These are phyloP conservation scores for Daedalea quercina DNA, from an alignment of 768 basidiomycete genomes.

Conservation along the genomic window DNA sequence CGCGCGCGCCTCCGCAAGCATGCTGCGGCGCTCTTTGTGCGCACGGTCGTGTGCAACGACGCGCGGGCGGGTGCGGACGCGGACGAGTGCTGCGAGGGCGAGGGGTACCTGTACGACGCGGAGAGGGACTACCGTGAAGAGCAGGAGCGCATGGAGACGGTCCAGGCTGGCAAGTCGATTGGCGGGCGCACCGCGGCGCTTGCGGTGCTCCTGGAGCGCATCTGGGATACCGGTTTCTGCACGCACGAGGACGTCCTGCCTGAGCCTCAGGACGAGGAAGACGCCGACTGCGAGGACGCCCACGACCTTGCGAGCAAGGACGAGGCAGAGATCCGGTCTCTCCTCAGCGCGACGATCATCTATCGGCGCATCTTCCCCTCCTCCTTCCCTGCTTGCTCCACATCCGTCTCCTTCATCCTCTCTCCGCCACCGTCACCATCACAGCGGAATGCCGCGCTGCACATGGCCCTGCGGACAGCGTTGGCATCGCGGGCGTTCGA, in stretches of 20 bases:
- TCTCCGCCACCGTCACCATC: slow-evolving; percentile 57
- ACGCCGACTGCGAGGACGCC: slow-evolving; percentile 23
- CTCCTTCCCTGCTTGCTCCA: slow-evolving; percentile 20
- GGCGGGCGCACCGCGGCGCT: slow-evolving; percentile 52
- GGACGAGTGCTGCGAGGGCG: slow-evolving; percentile 1
- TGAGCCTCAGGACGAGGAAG: slow-evolving; percentile 11
- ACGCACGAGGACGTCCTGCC: slow-evolving; percentile 26
- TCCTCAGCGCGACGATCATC: slow-evolving; percentile 55
- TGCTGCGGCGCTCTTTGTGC: slow-evolving; percentile 49
- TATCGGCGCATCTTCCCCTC: slow-evolving; percentile 56
- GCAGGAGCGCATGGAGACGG: slow-evolving; percentile 38
- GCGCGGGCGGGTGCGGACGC: slow-evolving; percentile 15
- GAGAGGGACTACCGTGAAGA: slow-evolving; percentile 26
- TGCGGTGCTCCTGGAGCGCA: slow-evolving; percentile 47
- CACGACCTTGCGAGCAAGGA: slow-evolving; percentile 21
- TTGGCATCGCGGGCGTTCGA: slow-evolving; percentile 51
- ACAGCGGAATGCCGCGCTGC: slow-evolving; percentile 32
- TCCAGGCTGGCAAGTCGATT: slow-evolving; percentile 56
- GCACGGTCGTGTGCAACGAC: slow-evolving; percentile 26
- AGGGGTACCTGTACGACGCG: slow-evolving; percentile 20
- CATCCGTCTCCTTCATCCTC: slow-evolving; percentile 34
- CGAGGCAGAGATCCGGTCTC: slow-evolving; percentile 42
- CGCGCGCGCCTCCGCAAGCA: slow-evolving; percentile 47
- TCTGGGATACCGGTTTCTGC: slow-evolving; percentile 38
- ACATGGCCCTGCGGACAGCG: slow-evolving; percentile 41